Percentiles rank a stretch among this genome's conserved stretches.
Conservation (phyloP, 768 basidiomycete species). For the Tephrocybe sp. region DNA sequence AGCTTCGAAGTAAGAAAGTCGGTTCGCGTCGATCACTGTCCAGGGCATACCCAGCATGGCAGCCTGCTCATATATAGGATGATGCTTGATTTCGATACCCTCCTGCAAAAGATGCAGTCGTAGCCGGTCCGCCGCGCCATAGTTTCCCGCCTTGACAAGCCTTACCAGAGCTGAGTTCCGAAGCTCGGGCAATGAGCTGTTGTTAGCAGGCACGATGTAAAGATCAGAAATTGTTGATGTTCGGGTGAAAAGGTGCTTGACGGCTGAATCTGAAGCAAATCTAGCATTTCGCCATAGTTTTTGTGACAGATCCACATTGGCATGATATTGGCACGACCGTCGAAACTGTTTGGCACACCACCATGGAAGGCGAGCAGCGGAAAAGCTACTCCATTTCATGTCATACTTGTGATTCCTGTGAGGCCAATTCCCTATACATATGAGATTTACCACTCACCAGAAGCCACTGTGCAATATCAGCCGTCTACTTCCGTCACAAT, state of each 20-base stretch:
- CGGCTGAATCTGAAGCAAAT: slow-evolving; percentile 8
- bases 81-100: slow-evolving; percentile 12
- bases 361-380: neutral
- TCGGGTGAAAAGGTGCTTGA: slow-evolving; percentile 9
- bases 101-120: slow-evolving; percentile 12
- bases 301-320: neutral
- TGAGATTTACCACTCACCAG: too few relatives aligned
- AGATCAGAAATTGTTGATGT: slow-evolving; percentile 8
- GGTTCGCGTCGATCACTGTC: slow-evolving; percentile 3
- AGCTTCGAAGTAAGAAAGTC: slow-evolving; percentile 6
- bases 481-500: too few relatives aligned
- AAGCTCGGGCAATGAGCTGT: neutral
- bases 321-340: too few relatives aligned
- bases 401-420: slow-evolving; percentile 2
- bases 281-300: neutral
- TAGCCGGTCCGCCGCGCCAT: slow-evolving; percentile 20
- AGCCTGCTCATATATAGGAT: slow-evolving; percentile 18
- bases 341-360: too few relatives aligned
- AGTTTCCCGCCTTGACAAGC: slow-evolving; percentile 13
- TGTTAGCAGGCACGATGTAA: neutral
- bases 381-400: slow-evolving; percentile 8
- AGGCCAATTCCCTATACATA: neutral
- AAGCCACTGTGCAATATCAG: too few relatives aligned
- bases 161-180: slow-evolving; percentile 12
- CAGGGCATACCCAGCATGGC: slow-evolving; percentile 17